Evolutionary conservation across 2,329 filamentous ascomycete genomes (phyloP).

Genomic region (Pestalotiopsis sp.): DNA sequence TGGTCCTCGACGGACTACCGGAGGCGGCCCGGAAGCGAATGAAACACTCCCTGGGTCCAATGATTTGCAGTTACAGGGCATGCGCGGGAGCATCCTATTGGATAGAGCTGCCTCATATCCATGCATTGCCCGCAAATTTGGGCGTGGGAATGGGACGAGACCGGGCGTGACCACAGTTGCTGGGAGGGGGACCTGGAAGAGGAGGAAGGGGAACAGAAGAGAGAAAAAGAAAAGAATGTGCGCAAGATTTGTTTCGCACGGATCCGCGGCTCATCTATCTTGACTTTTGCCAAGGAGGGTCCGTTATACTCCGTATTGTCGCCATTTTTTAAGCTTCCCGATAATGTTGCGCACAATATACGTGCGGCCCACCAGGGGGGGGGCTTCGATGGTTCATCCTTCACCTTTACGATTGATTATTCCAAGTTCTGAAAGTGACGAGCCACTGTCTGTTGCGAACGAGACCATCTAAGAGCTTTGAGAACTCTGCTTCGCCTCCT

Average conservation of each 20-base stretch:
- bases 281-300: neutral
- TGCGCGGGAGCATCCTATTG: slow-evolving; percentile 6
- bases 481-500: neutral
- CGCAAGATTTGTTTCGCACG: neutral
- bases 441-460: no score
- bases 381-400: neutral
- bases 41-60: slow-evolving; percentile 1
- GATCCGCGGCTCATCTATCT: neutral
- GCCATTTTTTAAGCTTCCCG: neutral
- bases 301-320: neutral
- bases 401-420: no score
- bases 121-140: neutral
- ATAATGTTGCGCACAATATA: neutral
- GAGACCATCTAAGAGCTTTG: no score
- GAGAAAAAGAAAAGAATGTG: neutral
- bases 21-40: slow-evolving; percentile 6
- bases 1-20: neutral
- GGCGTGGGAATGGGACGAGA: neutral
- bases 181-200: neutral
- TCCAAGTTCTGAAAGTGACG: no score
- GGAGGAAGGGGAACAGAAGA: neutral
- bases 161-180: neutral
- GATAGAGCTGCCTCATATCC: neutral
- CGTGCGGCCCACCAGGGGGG: neutral
- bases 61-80: slow-evolving; percentile 2